These are phyloP conservation scores for Aspergillus thermomutatus DNA, from an alignment of 2,329 filamentous ascomycete genomes.

Conservation along the genomic window DNA sequence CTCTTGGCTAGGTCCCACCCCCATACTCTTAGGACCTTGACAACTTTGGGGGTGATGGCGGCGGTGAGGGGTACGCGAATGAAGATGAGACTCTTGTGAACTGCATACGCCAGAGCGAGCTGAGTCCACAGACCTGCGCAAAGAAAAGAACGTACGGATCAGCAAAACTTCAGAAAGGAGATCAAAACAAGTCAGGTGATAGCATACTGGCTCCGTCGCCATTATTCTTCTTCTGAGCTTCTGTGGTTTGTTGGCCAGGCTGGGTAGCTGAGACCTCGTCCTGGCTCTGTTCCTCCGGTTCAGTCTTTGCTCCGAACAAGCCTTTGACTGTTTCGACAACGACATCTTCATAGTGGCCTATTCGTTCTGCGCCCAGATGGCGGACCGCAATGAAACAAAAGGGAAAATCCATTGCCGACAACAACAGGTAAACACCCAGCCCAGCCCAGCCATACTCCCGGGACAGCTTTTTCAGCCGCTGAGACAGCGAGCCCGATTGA, in stretches of 20 bases:
- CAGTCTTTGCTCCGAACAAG: neutral
- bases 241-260: slow-evolving; percentile 51
- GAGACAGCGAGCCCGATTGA: slow-evolving; percentile 56
- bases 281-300: neutral
- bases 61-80: slow-evolving; percentile 89
- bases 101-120: slow-evolving; percentile 87
- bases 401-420: slow-evolving; percentile 87
- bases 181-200: neutral
- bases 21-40: slow-evolving; percentile 80
- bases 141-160: neutral
- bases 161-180: neutral
- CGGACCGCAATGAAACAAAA: slow-evolving; percentile 90
- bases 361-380: slow-evolving; percentile 76
- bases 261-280: slow-evolving; percentile 4
- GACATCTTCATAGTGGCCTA: slow-evolving; percentile 58
- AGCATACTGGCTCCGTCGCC: slow-evolving; percentile 71
- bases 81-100: slow-evolving; percentile 98
- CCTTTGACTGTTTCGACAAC: slow-evolving; percentile 38
- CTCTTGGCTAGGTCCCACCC: slow-evolving; percentile 93
- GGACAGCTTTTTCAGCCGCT: slow-evolving; percentile 75
- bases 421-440: slow-evolving; percentile 79
- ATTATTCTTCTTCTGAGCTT: slow-evolving; percentile 59
- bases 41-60: slow-evolving; percentile 89
- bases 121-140: slow-evolving; percentile 70
- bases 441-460: slow-evolving; percentile 94